Conservation (phyloP, 495 filamentous ascomycete genomes). For the Penicillium psychrofluorescens region DNA sequence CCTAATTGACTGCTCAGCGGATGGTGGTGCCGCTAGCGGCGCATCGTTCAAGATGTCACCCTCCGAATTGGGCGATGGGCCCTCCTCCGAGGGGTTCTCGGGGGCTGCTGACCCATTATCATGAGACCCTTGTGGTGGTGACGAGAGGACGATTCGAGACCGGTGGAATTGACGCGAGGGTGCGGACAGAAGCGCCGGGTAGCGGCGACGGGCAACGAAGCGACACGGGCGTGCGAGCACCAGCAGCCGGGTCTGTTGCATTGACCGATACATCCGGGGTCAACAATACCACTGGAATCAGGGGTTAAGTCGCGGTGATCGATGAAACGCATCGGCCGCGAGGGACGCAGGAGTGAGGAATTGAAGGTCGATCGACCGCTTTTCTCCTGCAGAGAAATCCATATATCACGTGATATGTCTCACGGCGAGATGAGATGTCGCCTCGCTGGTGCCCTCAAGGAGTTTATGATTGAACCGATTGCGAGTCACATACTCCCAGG, state of each 20-base stretch:
- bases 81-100: slow-evolving; percentile 14
- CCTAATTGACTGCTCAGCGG: slow-evolving; percentile 11
- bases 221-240: slow-evolving; percentile 33
- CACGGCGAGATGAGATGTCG: background rate
- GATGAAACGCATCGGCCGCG: slow-evolving; percentile 10
- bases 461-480: no score
- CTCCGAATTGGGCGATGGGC: slow-evolving; percentile 16
- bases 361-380: no score
- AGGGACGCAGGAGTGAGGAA: background rate
- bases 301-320: slow-evolving; percentile 13
- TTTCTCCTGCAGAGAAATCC: background rate
- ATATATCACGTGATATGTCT: background rate
- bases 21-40: slow-evolving; percentile 6
- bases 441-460: background rate
- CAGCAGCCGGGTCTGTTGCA: slow-evolving; percentile 28
- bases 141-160: slow-evolving; percentile 27
- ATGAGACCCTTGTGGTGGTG: slow-evolving; percentile 26
- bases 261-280: slow-evolving; percentile 38
- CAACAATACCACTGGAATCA: slow-evolving; percentile 19
- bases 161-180: slow-evolving; percentile 30
- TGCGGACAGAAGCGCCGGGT: slow-evolving; percentile 19
- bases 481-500: no score
- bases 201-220: slow-evolving; percentile 36
- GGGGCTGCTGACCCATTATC: slow-evolving; percentile 13
- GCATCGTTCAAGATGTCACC: slow-evolving; percentile 4